These are phyloP conservation scores for Bryum argenteum DNA, from an alignment of 225 moss, liverwort and hornwort species.

Conservation along the genomic window DNA sequence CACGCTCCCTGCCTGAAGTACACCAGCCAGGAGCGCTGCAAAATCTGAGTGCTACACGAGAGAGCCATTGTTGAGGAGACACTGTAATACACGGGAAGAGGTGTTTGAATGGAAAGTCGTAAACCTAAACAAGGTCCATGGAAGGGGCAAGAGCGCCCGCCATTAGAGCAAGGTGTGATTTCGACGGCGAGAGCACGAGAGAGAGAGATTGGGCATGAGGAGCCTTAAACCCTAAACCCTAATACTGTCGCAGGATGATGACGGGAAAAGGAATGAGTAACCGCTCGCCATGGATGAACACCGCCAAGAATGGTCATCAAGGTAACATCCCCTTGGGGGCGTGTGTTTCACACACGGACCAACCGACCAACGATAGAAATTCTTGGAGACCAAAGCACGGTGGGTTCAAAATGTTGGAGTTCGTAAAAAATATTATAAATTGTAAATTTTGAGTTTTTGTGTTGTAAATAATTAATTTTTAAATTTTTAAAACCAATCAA, in stretches of 20 bases:
- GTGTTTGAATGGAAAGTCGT: not conserved
- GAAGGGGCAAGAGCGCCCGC: slow-evolving; percentile 20
- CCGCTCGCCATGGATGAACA: too few relatives aligned
- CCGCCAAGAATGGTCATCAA: too few relatives aligned
- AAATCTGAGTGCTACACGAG: slow-evolving; percentile 55
- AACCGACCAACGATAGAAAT: too few relatives aligned
- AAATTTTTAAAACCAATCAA: too few relatives aligned
- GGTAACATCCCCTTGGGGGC: too few relatives aligned
- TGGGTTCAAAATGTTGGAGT: too few relatives aligned
- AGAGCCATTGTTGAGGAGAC: slow-evolving; percentile 45
- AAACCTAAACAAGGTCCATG: slow-evolving; percentile 23
- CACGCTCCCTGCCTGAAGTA: slow-evolving; percentile 56
- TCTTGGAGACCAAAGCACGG: too few relatives aligned
- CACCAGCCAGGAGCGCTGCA: slow-evolving; percentile 55
- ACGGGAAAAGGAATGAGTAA: too few relatives aligned
- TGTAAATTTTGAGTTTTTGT: too few relatives aligned
- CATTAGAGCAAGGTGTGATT: slow-evolving; percentile 22
- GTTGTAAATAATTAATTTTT: too few relatives aligned
- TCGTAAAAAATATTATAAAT: too few relatives aligned
- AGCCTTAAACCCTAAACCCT: not conserved
- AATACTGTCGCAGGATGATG: not conserved
- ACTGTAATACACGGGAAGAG: not conserved
- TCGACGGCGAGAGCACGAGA: not conserved
- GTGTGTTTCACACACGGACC: too few relatives aligned
- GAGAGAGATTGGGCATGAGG: not conserved